A percentile compares a stretch with the other conserved stretches of the same genome.
Evolutionary conservation across 805 yeast species (phyloP).

Genomic region (Starmera dryadoides): DNA sequence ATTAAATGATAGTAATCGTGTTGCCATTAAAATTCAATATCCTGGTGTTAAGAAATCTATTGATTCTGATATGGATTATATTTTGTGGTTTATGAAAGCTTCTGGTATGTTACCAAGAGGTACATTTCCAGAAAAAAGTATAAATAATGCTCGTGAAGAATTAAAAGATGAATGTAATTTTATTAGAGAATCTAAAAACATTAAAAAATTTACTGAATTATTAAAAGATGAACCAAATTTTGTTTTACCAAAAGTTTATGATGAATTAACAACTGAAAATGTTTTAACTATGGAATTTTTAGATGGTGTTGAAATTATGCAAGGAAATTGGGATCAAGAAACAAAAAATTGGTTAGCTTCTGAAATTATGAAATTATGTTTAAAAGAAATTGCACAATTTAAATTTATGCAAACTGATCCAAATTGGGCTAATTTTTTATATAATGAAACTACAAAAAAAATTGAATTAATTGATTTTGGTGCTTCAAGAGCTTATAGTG

Average conservation of each 20-base stretch:
- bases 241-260: constrained; percentile 74
- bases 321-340: constrained; percentile 68
- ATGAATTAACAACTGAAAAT: constrained; percentile 70
- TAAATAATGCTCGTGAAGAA: constrained; percentile 89
- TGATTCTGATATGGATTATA: constrained; percentile 87
- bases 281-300: constrained; percentile 86
- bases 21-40: constrained; percentile 93
- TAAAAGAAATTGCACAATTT: constrained; percentile 77
- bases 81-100: constrained; percentile 77
- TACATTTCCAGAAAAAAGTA: constrained; percentile 81
- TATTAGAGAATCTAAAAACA: constrained; percentile 74
- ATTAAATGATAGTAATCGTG: constrained; percentile 57
- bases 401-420: constrained; percentile 98
- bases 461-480: constrained; percentile 93
- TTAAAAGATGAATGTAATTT: constrained; percentile 98
- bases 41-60: constrained; percentile 95
- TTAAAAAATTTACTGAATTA: constrained; percentile 60
- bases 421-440: constrained; percentile 96
- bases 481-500: constrained; percentile 77
- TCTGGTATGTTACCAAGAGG: constrained; percentile 87
- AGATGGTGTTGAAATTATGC: constrained; percentile 77
- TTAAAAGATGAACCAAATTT: constrained; percentile 55
- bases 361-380: constrained; percentile 78
- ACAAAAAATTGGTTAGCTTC: constrained; percentile 77
- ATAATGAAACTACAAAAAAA: constrained; percentile 60